These are phyloP conservation scores for Ceratocystis lukuohia DNA, from an alignment of 2,329 filamentous ascomycete genomes.

Conservation along the genomic window DNA sequence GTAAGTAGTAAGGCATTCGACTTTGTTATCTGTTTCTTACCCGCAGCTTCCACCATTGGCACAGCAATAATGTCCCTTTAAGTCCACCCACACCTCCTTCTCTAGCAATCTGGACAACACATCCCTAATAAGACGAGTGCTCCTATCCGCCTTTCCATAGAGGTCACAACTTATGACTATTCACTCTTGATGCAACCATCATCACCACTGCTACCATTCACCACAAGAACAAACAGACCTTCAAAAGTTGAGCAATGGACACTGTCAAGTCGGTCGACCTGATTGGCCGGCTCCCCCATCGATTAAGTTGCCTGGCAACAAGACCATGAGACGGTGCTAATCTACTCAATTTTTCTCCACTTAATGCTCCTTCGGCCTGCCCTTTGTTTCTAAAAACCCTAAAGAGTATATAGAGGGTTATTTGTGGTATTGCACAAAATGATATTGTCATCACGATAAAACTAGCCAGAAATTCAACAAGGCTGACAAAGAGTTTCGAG, in stretches of 20 bases:
- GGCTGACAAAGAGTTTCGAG: not conserved
- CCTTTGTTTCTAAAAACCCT: not conserved
- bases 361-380: not conserved
- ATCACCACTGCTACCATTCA: no score
- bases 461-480: not conserved
- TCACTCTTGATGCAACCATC: no score
- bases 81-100: no score
- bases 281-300: not conserved
- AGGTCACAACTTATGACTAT: no score
- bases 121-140: no score
- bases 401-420: not conserved
- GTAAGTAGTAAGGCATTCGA: no score
- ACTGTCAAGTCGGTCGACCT: not conserved
- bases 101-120: no score
- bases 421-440: not conserved
- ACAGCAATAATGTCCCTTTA: no score
- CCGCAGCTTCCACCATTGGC: no score
- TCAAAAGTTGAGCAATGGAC: not conserved
- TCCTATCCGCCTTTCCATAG: no score
- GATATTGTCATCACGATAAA: no score
- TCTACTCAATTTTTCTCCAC: not conserved
- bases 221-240: not conserved
- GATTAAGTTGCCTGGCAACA: conserved; percentile 2
- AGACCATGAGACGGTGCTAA: not conserved
- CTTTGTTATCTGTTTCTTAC: no score